A percentile compares a stretch with the other conserved stretches of the same genome.
Conservation (phyloP, 2,329 filamentous ascomycete species). For the Fusarium neocosmosporiellum region DNA sequence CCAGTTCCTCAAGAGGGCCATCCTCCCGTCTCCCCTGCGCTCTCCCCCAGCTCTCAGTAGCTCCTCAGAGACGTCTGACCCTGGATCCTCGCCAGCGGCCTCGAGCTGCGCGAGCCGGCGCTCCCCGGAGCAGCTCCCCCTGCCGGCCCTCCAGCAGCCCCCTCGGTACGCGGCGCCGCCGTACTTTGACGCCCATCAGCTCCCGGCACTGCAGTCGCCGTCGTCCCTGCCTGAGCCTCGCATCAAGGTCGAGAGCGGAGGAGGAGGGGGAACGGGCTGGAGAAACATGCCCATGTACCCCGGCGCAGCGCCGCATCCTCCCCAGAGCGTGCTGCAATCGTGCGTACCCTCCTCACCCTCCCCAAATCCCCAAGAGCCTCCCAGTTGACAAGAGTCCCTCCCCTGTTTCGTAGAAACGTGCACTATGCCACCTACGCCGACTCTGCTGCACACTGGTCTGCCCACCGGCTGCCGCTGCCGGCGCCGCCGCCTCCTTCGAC, state of each 20-base stretch:
- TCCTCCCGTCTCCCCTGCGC: constrained; percentile 32
- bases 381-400: constrained; percentile 7
- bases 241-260: constrained; percentile 13
- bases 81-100: constrained; percentile 14
- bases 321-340: constrained; percentile 24
- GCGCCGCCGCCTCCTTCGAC: background rate
- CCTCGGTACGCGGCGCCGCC: background rate
- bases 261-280: constrained; percentile 5
- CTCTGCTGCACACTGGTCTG: constrained; percentile 19
- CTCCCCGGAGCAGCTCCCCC: constrained; percentile 31
- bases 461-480: background rate
- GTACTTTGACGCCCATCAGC: constrained; percentile 14
- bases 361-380: background rate
- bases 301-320: background rate
- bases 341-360: constrained; percentile 7
- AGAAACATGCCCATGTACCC: background rate
- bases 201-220: background rate
- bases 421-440: constrained; percentile 12
- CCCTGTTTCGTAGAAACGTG: constrained; percentile 7
- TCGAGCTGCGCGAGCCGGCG: constrained; percentile 22
- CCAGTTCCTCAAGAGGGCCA: constrained; percentile 7
- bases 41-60: constrained; percentile 15
- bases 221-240: background rate
- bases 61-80: background rate
- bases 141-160: constrained; percentile 22